Evolutionary conservation across 2,329 filamentous ascomycete genomes (phyloP).

Genomic region (Pseudogymnoascus sp.): DNA sequence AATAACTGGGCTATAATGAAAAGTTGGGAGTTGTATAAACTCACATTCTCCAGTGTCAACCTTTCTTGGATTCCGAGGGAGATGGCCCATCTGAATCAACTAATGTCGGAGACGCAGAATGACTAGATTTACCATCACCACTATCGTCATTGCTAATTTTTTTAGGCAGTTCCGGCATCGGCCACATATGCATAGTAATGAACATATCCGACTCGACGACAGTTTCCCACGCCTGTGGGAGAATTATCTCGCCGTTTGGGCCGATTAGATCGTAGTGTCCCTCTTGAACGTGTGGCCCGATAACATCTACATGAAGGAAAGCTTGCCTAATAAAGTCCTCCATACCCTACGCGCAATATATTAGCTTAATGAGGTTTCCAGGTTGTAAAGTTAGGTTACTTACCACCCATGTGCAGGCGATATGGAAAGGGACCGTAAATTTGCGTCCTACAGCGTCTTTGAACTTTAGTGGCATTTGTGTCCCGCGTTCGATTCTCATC

Average conservation of each 20-base stretch:
- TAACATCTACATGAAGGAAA: constrained; percentile 65
- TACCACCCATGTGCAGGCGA: constrained; percentile 63
- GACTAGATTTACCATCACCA: not conserved
- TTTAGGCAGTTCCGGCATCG: constrained; percentile 36
- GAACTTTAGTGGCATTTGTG: constrained; percentile 65
- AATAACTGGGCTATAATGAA: not conserved
- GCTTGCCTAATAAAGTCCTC: constrained; percentile 74
- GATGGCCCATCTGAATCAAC: not conserved
- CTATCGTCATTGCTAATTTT: not conserved
- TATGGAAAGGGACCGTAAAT: constrained; percentile 77
- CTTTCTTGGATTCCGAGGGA: not conserved
- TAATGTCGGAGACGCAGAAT: not conserved
- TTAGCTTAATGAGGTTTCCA: constrained; percentile 11
- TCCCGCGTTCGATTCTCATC: constrained; percentile 32
- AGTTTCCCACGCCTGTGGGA: constrained; percentile 68
- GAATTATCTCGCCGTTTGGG: constrained; percentile 62
- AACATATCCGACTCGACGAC: constrained; percentile 67
- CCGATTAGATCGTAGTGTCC: constrained; percentile 71
- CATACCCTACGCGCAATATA: constrained; percentile 51
- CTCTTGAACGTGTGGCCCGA: constrained; percentile 63
- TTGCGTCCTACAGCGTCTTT: constrained; percentile 86
- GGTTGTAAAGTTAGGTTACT: not conserved
- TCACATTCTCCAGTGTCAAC: not conserved
- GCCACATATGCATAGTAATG: constrained; percentile 56
- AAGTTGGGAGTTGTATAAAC: not conserved